phyloP scores from a whole-genome alignment of 2,329 filamentous ascomycete genomes.

The Paracoccidioides brasiliensis region DNA sequence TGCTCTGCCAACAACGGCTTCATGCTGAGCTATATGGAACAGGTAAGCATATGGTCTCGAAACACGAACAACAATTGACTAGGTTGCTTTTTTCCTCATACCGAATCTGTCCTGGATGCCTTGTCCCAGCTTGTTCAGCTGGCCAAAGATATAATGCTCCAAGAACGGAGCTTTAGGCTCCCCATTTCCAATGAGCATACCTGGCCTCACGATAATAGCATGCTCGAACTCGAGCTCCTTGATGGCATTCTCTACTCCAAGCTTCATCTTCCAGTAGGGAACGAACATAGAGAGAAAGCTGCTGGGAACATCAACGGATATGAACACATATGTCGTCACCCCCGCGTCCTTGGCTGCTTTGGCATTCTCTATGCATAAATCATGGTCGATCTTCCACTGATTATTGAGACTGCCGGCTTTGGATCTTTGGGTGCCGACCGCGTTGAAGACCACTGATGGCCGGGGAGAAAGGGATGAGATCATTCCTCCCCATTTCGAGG shows the following conservation, averaged over 20 bases:
- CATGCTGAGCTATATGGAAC: conserved; percentile 16
- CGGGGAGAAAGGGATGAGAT: conserved; percentile 15
- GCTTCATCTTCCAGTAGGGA: conserved; percentile 28
- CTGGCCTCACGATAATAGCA: conserved; percentile 24
- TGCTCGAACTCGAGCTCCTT: conserved; percentile 24
- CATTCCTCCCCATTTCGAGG: conserved; percentile 19
- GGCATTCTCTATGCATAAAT: conserved; percentile 24
- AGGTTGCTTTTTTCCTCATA: conserved; percentile 7
- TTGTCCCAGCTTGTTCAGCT: conserved; percentile 15
- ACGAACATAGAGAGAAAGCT: conserved; percentile 17
- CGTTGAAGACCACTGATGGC: conserved; percentile 20
- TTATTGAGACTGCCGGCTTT: conserved; percentile 22
- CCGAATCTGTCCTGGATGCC: conserved; percentile 19
- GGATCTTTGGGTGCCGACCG: conserved; percentile 24
- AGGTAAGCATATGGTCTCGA: conserved; percentile 2
- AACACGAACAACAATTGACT: not conserved
- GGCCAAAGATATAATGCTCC: conserved; percentile 13
- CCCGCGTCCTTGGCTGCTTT: conserved; percentile 24
- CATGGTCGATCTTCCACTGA: conserved; percentile 29
- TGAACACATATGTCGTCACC: conserved; percentile 24
- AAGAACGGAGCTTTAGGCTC: conserved; percentile 12
- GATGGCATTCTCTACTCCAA: conserved; percentile 25
- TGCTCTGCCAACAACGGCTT: conserved; percentile 17
- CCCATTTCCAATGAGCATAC: conserved; percentile 24
- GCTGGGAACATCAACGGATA: conserved; percentile 23